Base-by-base conservation (phyloP, 1,284 basidiomycete genomes). In the Cutaneotrichosporon arboriforme region DNA sequence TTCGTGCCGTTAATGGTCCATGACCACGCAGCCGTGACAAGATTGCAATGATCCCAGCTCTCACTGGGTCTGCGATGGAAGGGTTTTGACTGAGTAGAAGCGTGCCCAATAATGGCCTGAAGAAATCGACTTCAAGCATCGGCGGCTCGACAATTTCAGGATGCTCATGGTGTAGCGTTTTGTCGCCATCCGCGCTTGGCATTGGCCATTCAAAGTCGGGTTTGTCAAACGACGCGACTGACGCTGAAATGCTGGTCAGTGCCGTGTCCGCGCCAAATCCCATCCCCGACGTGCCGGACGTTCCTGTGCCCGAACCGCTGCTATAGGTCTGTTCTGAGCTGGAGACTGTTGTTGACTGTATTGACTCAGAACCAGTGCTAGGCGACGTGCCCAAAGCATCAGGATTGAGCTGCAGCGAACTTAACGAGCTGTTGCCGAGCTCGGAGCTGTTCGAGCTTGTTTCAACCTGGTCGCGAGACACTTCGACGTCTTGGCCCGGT, bases 31-130 rank as follows among this genome's bases (percentile, higher is more conserved):
- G 47, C 4, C 75, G 81, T 36, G 80, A 79, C 49, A 96, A 79
- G 49, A 94, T 77, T 60, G 88, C 82, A 13, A 93, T 87, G 48
- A 96, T 81, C 3, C 87, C 85, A 48, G 80, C 79, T 58, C 90
- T 83, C 15, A 89, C 84, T 3, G 84, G 81, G 22, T 84, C 84
- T 31, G 85, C 85, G 38, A 96, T 83, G 49, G 80, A 76, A 20
- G 81, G 80, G 67, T 89, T 90, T 13, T 85, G 81, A 68, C 86
- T 91, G 51, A 96, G 81, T 20, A 97, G 79, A 36, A 97, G 78
- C 0, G 89, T 88, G 46, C 90, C 92, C 17, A 97, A 80, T 47
- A 97, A 84, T 5, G 91, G 89, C 2, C 92, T 94, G 76, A 97
- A 97, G 9, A 87, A 83, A 63, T 87, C 84, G 4, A 91, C 87